Base-by-base conservation (phyloP, 2,329 filamentous ascomycete genomes). In the Aspergillus chevalieri region DNA sequence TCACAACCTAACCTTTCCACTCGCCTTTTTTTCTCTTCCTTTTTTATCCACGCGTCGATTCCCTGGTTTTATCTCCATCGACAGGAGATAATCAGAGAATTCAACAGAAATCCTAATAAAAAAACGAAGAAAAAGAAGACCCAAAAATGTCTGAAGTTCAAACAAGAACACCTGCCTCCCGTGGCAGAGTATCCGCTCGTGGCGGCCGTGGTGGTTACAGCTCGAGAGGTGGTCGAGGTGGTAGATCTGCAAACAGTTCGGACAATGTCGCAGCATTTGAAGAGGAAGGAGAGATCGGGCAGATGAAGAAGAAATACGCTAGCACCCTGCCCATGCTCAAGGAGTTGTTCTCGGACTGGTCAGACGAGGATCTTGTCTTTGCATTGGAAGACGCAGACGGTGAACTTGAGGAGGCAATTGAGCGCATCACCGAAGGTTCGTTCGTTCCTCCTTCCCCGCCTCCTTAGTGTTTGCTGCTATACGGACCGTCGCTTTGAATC, bases 321-420 rank as follows among this genome's bases (percentile, higher is more conserved):
- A 76, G 77, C 65, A 88, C 92, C 75, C 81, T 95, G 62, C 78
- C 78, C 54, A 83, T 85, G 64, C 84, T 98, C 69, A 90, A 89
- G 75, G 91, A 95, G 71, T 85, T 97, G 76, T 96, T 95, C 76
- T 84, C 89, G 52, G 86, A 90, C 72, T 97, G 92, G 93, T 92
- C 90, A 61, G 89, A 95, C 65, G 89, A 91, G 70, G 92, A 97
- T 70, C 83, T 97, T 56, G 83, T 97, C 57, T 93, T 93, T 69
- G 91, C 91, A 54, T 79, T 98, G 52, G 84, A 95, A 71, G 93
- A 98, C 77, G 73, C 73, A 43, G 68, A 75, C 52, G 74, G 74
- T 54, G 72, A 75, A 55, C 65, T 76, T 34, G 70, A 75, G 56
- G 67, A 67, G 52, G 74, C 74, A 55, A 73, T 76, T 66, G 73